Evolutionary conservation across 1,139 yeast species (phyloP), one percentile per base, ranked within the genome.

Genomic region (Hanseniaspora gamundiae): DNA sequence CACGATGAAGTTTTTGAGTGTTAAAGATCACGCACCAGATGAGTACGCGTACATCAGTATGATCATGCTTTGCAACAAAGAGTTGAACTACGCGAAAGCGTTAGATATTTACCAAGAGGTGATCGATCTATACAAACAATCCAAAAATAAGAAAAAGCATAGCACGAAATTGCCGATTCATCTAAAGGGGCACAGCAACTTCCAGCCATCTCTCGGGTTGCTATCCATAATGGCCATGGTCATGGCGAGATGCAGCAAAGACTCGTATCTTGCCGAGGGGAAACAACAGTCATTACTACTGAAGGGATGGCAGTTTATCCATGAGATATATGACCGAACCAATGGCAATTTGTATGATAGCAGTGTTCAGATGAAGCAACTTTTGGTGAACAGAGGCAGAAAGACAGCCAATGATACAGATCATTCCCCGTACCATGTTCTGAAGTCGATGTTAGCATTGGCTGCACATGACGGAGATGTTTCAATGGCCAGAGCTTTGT

Each of bases 391-490:
- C n/a, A 30, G 19, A 16, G 22, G n/a, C 10, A 17, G 10, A 17
- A 33, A 33, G 9, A 35, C 42, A 30, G 38, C 52, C 51, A 40
- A 71, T 70, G 61, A 66, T 44, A 70, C 77, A n/a, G 64, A 71
- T 14, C 58, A 73, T 30, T 33, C 36, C 19, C 36, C 36, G 9
- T 46, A 48, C 21, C 67, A 67, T 28, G 72, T 84, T 0, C 70
- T 80, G 49, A 82, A 80, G 49, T 70, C 77, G 17, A 78, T 88
- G 77, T 68, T 88, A 60, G 74, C 79, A 50, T 62, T 88, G 38
- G 76, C 93, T 10, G 80, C 88, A 0, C 70, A 70, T 46, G 88
- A 88, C 52, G 93, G 94, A 0, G 96, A 91, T 59, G 63, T 84
- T 24, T 69, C 78, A 7, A 67, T 87, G 45, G 70, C 87, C 1